Evolutionary conservation across 2,329 filamentous ascomycete genomes (phyloP), one percentile per base, ranked within the genome.

Genomic region (Stagonosporopsis chrysanthemi): DNA sequence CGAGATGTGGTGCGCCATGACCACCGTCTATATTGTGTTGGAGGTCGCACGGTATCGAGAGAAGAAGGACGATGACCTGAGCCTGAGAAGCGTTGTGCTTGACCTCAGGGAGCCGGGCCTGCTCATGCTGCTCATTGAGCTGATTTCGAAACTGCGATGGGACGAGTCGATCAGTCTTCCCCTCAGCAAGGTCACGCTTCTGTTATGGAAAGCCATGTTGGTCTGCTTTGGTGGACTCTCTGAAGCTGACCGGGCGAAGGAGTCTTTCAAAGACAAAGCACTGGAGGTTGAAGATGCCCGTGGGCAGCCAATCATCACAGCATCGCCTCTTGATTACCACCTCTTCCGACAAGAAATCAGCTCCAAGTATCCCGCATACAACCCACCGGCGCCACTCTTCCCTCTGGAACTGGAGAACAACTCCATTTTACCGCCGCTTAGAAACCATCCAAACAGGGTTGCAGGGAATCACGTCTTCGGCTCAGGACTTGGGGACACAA

Each of bases 361-460:
- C 15, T 97, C 94, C 2, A 99, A 99, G 78, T 99, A 99, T 74
- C 95, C 95, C 11, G 91, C 95, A 2, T 99, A 99, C 75, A 90
- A 96, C 56, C 93, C 95, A 2, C 95, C 95, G 2, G 88, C 87
- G 50, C 89, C 91, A 1, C 78, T 90, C 6, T 88, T 98, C 58
- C 92, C 92, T 1, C 82, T 98, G 14, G 94, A 98, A 73, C 85
- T 91, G 19, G 93, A 97, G 51, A 93, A 95, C 71, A 95, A 91
- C 61, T 96, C 92, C 1, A 90, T 98, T 38, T 81, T 99, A 8
- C 94, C 95, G 0, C 92, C 91, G 26, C 79, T 97, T 15, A 89
- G 90, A 33, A 91, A 91, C 65, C 88, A 94, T 59, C 84, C 88
- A 1, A 86, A 84, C 69, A 81, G 69, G 59, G 75, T 68, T 54